Percentiles rank a stretch among this genome's conserved stretches.
Conservation (phyloP, 495 filamentous ascomycete genomes). For the Aspergillus indologenus region DNA sequence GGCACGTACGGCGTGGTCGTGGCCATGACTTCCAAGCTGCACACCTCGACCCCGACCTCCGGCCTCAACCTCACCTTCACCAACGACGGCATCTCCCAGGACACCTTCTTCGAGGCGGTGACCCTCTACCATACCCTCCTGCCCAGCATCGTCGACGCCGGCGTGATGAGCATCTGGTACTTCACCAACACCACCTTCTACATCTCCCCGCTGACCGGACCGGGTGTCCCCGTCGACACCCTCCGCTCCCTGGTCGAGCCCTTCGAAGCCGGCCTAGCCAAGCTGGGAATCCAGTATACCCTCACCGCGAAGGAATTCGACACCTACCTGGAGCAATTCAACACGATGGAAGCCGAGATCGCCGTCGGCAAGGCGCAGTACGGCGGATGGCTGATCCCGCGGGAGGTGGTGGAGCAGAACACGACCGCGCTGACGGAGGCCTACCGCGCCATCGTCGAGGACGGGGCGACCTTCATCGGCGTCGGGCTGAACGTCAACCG, state of each 20-base stretch:
- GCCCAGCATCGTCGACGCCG: constrained; percentile 47
- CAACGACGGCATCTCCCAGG: constrained; percentile 27
- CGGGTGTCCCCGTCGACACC: constrained; percentile 28
- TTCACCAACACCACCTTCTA: constrained; percentile 47
- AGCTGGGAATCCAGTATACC: constrained; percentile 30
- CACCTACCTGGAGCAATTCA: constrained; percentile 47
- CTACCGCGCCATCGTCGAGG: constrained; percentile 38
- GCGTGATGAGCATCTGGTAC: constrained; percentile 50
- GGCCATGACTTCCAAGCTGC: constrained; percentile 48
- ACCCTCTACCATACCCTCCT: constrained; percentile 40
- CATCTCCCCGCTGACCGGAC: constrained; percentile 40
- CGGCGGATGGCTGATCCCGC: constrained; percentile 57
- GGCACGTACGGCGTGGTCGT: constrained; percentile 63
- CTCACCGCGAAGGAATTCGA: constrained; percentile 29
- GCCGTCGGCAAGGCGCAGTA: constrained; percentile 49
- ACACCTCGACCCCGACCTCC: constrained; percentile 38
- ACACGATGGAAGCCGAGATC: constrained; percentile 34
- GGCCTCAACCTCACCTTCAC: constrained; percentile 36
- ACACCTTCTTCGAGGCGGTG: constrained; percentile 45
- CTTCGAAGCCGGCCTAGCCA: constrained; percentile 25
- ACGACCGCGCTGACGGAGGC: constrained; percentile 42
- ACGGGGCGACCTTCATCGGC: constrained; percentile 46
- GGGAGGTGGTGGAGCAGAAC: constrained; percentile 43
- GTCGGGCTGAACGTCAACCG: constrained; percentile 40
- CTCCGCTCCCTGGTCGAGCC: constrained; percentile 30